Evolutionary conservation across 2,329 filamentous ascomycete genomes (phyloP).

Genomic region (Neofusicoccum ribis): DNA sequence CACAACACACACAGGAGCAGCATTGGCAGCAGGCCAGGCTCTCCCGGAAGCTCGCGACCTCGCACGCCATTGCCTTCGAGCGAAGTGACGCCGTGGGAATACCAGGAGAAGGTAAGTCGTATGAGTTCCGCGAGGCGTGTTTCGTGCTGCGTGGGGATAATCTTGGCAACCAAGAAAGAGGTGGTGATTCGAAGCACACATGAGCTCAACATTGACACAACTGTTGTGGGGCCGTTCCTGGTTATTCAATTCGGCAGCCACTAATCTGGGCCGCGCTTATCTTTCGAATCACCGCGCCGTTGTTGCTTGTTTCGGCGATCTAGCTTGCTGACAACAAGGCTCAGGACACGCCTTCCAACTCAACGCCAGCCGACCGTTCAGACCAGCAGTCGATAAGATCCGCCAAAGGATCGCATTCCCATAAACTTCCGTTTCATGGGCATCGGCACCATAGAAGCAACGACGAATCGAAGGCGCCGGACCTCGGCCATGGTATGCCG

Average conservation of each 20-base stretch:
- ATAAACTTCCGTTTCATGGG: constrained; percentile 64
- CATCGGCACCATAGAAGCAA: constrained; percentile 69
- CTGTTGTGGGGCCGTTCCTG: not conserved
- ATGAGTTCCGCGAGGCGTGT: not conserved
- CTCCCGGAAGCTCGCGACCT: constrained; percentile 74
- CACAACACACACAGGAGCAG: constrained; percentile 59
- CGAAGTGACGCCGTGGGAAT: constrained; percentile 96
- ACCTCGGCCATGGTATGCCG: constrained; percentile 46
- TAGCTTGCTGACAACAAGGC: not conserved
- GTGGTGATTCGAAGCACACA: not conserved
- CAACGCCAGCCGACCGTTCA: constrained; percentile 19
- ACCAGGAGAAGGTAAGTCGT: constrained; percentile 73
- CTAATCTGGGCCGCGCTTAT: not conserved
- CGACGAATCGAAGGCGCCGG: constrained; percentile 52
- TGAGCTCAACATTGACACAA: not conserved
- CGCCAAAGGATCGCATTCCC: constrained; percentile 55
- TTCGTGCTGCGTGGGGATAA: not conserved
- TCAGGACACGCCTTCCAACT: constrained; percentile 18
- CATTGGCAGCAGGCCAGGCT: constrained; percentile 58
- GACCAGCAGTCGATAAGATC: constrained; percentile 46
- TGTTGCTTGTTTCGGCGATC: constrained; percentile 7
- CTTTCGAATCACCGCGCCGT: not conserved
- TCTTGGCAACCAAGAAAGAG: not conserved
- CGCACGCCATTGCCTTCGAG: constrained; percentile 84
- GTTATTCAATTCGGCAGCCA: constrained; percentile 8